Percentiles rank a stretch among this genome's conserved stretches.
phyloP scores from a whole-genome alignment of 1,139 yeast genomes.

The Kodamaea alishanica region DNA sequence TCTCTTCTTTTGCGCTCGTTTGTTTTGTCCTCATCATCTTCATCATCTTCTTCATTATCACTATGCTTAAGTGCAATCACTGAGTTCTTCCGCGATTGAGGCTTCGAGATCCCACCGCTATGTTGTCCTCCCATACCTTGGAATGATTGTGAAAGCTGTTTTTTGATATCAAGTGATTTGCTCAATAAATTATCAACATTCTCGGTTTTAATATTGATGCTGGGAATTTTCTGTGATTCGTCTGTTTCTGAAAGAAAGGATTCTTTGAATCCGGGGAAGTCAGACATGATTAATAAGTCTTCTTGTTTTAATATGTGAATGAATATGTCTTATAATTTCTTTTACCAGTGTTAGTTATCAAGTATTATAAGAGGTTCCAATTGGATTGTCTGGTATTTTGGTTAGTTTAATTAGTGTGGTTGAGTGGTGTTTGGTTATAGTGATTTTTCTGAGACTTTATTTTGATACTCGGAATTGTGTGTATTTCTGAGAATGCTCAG shows the following conservation, averaged over 20 bases:
- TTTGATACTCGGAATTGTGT: no score
- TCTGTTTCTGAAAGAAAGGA: constrained; percentile 19
- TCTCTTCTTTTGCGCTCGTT: constrained; percentile 73
- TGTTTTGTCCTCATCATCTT: constrained; percentile 36
- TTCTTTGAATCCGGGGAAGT: constrained; percentile 23
- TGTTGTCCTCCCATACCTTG: constrained; percentile 19
- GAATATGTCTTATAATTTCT: background rate
- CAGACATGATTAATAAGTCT: constrained; percentile 16
- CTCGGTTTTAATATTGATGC: constrained; percentile 29
- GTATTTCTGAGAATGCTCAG: no score
- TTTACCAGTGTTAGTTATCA: background rate
- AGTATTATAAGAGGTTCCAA: background rate
- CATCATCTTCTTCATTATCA: constrained; percentile 29
- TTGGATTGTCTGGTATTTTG: no score
- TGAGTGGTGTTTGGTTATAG: background rate
- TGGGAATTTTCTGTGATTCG: constrained; percentile 24
- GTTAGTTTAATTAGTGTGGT: background rate
- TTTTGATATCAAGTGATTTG: constrained; percentile 36
- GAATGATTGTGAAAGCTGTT: constrained; percentile 42
- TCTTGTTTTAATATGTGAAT: background rate
- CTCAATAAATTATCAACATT: constrained; percentile 28
- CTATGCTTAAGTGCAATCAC: constrained; percentile 28
- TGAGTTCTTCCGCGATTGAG: constrained; percentile 40
- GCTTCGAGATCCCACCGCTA: constrained; percentile 40
- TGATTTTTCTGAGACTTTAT: no score